These are phyloP conservation scores for Poterioochromonas sp. DNA, from an alignment of 352 stramenopile species.

Conservation along the genomic window DNA sequence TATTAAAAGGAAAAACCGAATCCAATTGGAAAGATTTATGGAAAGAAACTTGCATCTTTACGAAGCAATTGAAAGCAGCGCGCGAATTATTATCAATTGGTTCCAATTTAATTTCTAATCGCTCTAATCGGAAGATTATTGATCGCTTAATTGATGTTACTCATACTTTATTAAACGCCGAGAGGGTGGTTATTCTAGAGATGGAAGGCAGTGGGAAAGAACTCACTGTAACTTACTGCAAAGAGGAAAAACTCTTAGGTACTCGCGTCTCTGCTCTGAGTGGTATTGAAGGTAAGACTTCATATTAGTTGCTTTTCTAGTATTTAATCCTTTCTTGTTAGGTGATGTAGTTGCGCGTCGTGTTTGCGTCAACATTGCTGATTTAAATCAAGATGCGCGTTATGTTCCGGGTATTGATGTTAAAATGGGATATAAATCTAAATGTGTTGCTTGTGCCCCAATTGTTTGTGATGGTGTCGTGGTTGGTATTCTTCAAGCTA, in stretches of 20 bases:
- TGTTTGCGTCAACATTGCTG: background rate
- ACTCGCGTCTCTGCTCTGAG: background rate
- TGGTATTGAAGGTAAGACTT: constrained; percentile 21
- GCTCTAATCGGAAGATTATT: constrained; percentile 1
- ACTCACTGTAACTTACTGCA: background rate
- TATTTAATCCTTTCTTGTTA: background rate
- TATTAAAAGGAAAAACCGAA: constrained; percentile 1
- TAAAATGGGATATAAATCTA: background rate
- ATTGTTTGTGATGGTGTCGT: background rate
- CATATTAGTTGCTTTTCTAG: background rate
- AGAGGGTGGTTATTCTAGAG: constrained; percentile 16
- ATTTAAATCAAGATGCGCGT: background rate
- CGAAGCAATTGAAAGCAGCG: constrained; percentile 20
- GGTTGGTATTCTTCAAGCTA: background rate
- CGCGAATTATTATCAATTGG: constrained; percentile 15
- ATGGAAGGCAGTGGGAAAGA: background rate
- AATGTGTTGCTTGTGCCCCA: constrained; percentile 1
- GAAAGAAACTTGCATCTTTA: constrained; percentile 3
- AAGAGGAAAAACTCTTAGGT: background rate
- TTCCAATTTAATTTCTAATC: constrained; percentile 1
- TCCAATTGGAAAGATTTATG: constrained; percentile 21
- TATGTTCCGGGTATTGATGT: background rate
- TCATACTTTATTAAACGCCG: constrained; percentile 14
- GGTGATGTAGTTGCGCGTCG: background rate
- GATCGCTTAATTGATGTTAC: constrained; percentile 1